Base-by-base conservation (phyloP, 768 basidiomycete genomes). In the Russula lepida region DNA sequence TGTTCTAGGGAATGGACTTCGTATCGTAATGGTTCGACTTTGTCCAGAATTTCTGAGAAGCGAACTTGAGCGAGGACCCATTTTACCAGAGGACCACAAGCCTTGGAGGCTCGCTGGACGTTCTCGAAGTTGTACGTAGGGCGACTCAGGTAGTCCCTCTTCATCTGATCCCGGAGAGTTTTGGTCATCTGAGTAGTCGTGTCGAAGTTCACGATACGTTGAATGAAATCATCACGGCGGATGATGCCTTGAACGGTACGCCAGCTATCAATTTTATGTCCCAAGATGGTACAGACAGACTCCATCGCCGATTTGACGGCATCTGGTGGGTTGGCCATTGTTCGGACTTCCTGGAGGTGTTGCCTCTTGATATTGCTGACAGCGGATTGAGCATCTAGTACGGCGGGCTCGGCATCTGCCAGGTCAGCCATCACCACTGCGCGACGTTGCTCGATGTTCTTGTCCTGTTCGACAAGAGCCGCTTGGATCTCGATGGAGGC, bases 261-360 rank as follows among this genome's bases (percentile, higher is more conserved):
- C 97, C 97, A 99, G 70, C 85, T 86, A 69, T 99, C 97, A 68
- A 98, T 90, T 74, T 93, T 92, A 76, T 98, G 92, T 7, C 97
- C 97, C 23, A 99, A 84, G 49, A 97, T 80, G 15, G 91, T 94
- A 73, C 97, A 98, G 43, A 97, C 95, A 1, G 95, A 97, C 70
- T 98, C 97, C 94, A 98, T 98, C 17, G 97, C 92, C 48, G 95
- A 74, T 73, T 98, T 98, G 67, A 98, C 95, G 5, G 92, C 89
- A 71, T 98, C 97, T 0, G 97, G 97, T 49, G 97, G 97, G 69
- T 98, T 98, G 47, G 93, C 91, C 95, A 99, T 98, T 11, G 92
- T 83, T 68, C 97, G 84, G 44, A 98, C 97, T 83, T 99, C 97
- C 70, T 95, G 90, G 44, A 99, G 76, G 69, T 98, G 95, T 69